phyloP scores from a whole-genome alignment of 2,329 filamentous ascomycete genomes.

The Colletotrichum acutatum region DNA sequence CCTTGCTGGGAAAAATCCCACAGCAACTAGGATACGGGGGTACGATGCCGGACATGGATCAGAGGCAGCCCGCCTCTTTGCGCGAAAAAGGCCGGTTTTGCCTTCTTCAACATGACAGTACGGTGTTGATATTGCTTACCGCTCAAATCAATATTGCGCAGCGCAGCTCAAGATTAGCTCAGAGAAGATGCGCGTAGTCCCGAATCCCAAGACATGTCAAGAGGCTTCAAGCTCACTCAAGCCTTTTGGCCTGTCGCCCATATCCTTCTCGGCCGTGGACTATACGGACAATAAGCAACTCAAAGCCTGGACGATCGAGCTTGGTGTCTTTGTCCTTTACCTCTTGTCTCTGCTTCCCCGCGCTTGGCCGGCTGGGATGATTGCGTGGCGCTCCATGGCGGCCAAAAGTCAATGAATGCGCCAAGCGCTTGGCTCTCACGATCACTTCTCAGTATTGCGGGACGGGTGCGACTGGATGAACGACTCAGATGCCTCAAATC shows the following conservation, averaged over 20 bases:
- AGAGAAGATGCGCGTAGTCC: too few species aligned
- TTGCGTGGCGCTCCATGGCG: not conserved
- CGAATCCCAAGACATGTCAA: conserved; percentile 6
- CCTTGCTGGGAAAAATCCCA: conserved; percentile 1
- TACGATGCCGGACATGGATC: conserved; percentile 6
- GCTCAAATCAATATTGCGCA: not conserved
- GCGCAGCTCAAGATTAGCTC: too few species aligned
- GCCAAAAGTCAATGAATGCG: conserved; percentile 18
- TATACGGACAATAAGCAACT: conserved; percentile 11
- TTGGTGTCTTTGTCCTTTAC: conserved; percentile 15
- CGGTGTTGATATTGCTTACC: not conserved
- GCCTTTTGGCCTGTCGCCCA: conserved; percentile 20
- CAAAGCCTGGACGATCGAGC: conserved; percentile 32
- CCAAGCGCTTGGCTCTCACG: conserved; percentile 34
- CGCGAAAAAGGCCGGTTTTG: not conserved
- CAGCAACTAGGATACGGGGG: conserved; percentile 6
- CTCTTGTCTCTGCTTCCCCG: conserved; percentile 13
- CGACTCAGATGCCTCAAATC: conserved; percentile 26
- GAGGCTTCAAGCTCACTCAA: conserved; percentile 34
- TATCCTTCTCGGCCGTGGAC: conserved; percentile 24
- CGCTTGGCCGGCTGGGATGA: conserved; percentile 7
- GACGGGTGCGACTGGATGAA: conserved; percentile 32
- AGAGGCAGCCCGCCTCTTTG: conserved; percentile 1
- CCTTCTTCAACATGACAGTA: not conserved
- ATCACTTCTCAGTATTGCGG: conserved; percentile 31